Base-by-base conservation (phyloP, 805 yeast species). In the Monosporozyma aquatica region DNA sequence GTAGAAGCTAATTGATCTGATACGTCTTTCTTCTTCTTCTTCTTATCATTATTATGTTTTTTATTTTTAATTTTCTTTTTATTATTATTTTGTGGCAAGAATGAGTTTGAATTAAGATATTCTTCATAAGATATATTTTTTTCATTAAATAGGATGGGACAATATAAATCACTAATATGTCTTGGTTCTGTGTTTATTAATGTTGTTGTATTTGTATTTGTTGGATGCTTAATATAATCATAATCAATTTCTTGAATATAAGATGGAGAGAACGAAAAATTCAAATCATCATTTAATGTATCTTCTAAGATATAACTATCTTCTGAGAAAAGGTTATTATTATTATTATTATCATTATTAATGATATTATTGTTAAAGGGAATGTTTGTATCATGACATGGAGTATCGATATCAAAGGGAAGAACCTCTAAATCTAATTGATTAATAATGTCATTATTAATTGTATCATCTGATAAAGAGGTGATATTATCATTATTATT, bases 211-310 rank as follows among this genome's bases (percentile, higher is more conserved):
- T 10, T 6, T 33, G 10, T 3, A 21, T 33, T 5, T 7, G 30
- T 27, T 27, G 30, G 25, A 6, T 23, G 9, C 9, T 14, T 9
- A 4, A 23, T 18, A 18, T 32, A 32, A 18, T 32, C 35, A 14
- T 38, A 38, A 14, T 14, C 26, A 27, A 27, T 18, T 30, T 38
- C 41, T 28, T 38, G 41, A 23, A 38, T 38, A 14, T 28, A 27
- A 2, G 41, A 38, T 6, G 34, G 41, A 4, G 41, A 38, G 26
- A 38, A 38, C 5, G 34, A 29, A 15, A 38, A 38, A 28, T 38
- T 22, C n/a, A 28, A 20, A 8, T 38, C 41, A 5, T 37, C 41
- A 10, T 38, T 25, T 8, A 35, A 13, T 18, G 36, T 11, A 5
- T 6, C 6, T 23, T 23, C 25, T 23, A 23, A 23, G 9, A 9